Evolutionary conservation across 148 eudicot genomes (phyloP), one percentile per base, ranked within the genome.

Genomic region (Camellia lanceoleosa): DNA sequence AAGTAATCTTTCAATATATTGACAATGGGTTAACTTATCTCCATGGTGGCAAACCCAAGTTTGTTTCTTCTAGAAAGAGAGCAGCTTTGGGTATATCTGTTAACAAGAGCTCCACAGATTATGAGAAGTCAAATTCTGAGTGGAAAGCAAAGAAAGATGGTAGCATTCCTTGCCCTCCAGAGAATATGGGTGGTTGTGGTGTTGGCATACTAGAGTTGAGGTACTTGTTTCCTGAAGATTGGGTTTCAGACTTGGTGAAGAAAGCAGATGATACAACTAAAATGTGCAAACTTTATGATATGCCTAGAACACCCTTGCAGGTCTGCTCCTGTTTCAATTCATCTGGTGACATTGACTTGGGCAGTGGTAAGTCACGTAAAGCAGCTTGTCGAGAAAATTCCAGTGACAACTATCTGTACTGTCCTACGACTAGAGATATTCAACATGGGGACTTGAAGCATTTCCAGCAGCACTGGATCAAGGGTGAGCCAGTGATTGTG

Each of bases 391-490:
- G 92, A 43, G 90, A 84, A 67, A 75, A 74, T 63, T 73, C 85
- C 13, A 61, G 76, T 60, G 91, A 86, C 73, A 89, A 89, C 71
- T 82, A 72, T 78, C 71, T 90, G 79, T 90, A 81, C 77, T 85
- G 81, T 75, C 91, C 90, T 0, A 55, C 73, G 16, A 89, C 88
- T n/a, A 60, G 56, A 43, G 87, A 89, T 65, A 84, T 84, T 18
- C 74, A 84, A 49, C 20, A 2, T 49, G 81, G 69, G 38, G 83
- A 84, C 79, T 76, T 90, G 60, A 75, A 83, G 62, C 91, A 86
- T 81, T 90, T 90, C 65, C 91, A 89, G 75, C 54, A 80, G 83
- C 93, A 90, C 65, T 90, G 90, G 91, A 73, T 82, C 20, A 86
- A 74, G 38, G 38, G 38, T 30, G 38, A 30, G 38, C 38, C 38